Evolutionary conservation across 805 yeast species (phyloP), one percentile per base, ranked within the genome.

Genomic region (Kodamaea kakaduensis): DNA sequence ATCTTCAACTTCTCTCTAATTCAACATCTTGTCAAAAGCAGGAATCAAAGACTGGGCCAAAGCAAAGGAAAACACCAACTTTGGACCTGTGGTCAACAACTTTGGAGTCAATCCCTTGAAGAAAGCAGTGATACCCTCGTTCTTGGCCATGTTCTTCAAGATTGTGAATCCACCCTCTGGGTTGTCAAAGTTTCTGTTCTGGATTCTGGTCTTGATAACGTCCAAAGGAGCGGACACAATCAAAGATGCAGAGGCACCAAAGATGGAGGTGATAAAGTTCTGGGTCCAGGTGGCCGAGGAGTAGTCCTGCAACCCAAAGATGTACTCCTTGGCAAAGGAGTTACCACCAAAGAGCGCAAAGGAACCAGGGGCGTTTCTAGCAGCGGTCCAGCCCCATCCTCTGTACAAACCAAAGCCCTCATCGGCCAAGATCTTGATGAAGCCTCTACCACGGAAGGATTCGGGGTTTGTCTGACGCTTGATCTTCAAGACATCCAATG

Each of bases 341-440:
- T 90, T 88, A 67, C 97, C 99, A 50, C 99, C 99, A 50, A 93
- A 93, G 39, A 93, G 71, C 12, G 97, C 96, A 57, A 93, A 93
- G 2, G 96, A 87, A 41, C 99, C 99, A 24, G 99, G 99, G 2
- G 97, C 97, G 60, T 93, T 93, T 77, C 99, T 83, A 28, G 99
- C 99, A 50, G 95, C 95, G 41, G 99, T 93, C 99, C 99, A 93
- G 40, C 97, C 97, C 95, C 97, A 89, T 47, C 99, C 99, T 59
- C 96, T 76, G 70, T 93, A 93, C 50, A 93, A 72, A 16, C 93
- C 87, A 41, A 87, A 73, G 13, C 98, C 97, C 67, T 93, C 98
- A 58, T 93, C 98, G 37, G 71, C 56, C 42, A 93, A 58, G 54
- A 93, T 86, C 63, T 76, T 83, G 48, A 89, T 42, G 67, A 93